Conservation (phyloP, 2,329 filamentous ascomycete genomes). For the Hymenoscyphus occultus region DNA sequence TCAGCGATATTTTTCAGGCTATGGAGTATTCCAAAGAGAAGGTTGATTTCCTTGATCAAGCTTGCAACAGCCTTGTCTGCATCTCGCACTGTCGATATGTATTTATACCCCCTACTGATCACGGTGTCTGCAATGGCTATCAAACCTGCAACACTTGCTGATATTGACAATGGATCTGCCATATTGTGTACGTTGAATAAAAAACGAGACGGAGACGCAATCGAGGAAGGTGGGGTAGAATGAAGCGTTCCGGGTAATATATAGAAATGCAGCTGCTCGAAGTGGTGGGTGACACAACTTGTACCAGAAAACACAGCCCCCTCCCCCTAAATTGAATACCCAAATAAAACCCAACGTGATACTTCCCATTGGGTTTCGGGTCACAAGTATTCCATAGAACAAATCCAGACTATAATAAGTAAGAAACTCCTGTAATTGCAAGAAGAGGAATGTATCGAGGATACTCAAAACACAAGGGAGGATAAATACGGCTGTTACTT, state of each 20-base stretch:
- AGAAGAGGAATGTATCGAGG: no score
- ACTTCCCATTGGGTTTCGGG: no score
- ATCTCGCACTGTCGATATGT: conserved; percentile 14
- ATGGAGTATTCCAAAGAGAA: conserved; percentile 15
- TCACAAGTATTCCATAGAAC: no score
- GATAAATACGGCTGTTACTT: no score
- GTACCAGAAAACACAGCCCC: not conserved
- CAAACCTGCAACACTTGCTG: conserved; percentile 16
- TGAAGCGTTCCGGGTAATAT: not conserved
- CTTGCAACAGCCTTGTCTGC: conserved; percentile 8
- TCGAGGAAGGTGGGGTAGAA: not conserved
- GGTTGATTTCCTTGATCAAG: conserved; percentile 14
- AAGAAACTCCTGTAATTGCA: no score
- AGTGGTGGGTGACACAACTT: not conserved
- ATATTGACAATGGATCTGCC: conserved; percentile 14
- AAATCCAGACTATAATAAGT: no score
- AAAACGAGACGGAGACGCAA: not conserved
- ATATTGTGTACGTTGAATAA: not conserved
- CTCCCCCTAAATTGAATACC: no score
- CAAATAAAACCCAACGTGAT: no score
- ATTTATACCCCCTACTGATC: conserved; percentile 13
- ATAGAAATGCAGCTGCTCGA: not conserved
- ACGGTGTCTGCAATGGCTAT: conserved; percentile 15
- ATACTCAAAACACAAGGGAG: no score
- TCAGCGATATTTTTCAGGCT: conserved; percentile 3